phyloP scores from a whole-genome alignment of 2,329 filamentous ascomycete genomes.

The Talaromyces amestolkiae region DNA sequence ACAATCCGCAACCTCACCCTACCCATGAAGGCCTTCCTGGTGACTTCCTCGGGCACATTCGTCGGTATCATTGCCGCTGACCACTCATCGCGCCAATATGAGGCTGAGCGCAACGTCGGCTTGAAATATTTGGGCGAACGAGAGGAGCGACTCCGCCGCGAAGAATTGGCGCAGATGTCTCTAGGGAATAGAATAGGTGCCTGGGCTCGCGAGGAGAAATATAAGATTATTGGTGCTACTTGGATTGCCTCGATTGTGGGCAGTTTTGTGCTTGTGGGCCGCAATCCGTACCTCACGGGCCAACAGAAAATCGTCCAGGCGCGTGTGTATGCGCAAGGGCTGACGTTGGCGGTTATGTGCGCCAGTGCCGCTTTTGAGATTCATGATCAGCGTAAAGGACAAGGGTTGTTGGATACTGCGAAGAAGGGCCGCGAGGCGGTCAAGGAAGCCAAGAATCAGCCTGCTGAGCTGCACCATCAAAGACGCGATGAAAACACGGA shows the following conservation, averaged over 20 bases:
- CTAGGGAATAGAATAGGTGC: conserved; percentile 61
- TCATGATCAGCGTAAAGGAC: conserved; percentile 71
- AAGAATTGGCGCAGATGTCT: conserved; percentile 57
- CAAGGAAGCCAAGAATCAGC: conserved; percentile 59
- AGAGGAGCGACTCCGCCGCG: conserved; percentile 56
- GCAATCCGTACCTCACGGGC: conserved; percentile 70
- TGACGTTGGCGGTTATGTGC: conserved; percentile 81
- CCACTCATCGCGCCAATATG: conserved; percentile 66
- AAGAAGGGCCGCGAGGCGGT: conserved; percentile 76
- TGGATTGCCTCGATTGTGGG: conserved; percentile 80
- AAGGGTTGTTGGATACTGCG: conserved; percentile 49
- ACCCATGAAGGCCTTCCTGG: conserved; percentile 86
- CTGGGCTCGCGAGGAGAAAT: conserved; percentile 78
- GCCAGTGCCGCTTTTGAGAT: conserved; percentile 80
- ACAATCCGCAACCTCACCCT: conserved; percentile 79
- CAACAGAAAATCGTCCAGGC: conserved; percentile 91
- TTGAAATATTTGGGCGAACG: conserved; percentile 63
- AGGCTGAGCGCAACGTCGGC: conserved; percentile 66
- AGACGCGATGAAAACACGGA: conserved; percentile 77
- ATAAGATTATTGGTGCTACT: conserved; percentile 76
- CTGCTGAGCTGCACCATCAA: conserved; percentile 75
- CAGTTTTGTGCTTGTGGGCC: conserved; percentile 71
- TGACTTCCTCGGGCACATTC: conserved; percentile 79
- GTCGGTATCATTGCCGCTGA: conserved; percentile 86
- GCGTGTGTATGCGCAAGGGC: conserved; percentile 86